A percentile compares a stretch with the other conserved stretches of the same genome.
Evolutionary conservation across 495 filamentous ascomycete species (phyloP).

Genomic region (Aspergillus sparsus): DNA sequence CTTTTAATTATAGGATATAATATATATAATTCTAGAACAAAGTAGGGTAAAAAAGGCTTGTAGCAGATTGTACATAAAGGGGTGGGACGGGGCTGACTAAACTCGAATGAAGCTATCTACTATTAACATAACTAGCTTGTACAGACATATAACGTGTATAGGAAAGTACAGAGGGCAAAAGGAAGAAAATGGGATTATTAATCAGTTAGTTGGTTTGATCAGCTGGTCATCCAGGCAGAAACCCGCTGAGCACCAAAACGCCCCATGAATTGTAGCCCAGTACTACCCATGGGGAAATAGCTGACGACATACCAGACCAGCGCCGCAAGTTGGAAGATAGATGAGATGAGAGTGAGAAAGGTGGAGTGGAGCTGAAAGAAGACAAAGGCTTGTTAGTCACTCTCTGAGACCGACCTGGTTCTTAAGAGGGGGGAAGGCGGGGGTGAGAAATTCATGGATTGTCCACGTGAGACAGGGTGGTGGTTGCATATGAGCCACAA

Average conservation of each 20-base stretch:
- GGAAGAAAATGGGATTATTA: neutral
- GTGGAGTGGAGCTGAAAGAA: constrained; percentile 68
- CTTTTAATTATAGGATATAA: no score
- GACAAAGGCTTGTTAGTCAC: constrained; percentile 9
- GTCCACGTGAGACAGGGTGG: neutral
- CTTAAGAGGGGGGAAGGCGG: neutral
- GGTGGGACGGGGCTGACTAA: no score
- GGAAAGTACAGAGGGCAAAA: no score
- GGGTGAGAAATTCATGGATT: neutral
- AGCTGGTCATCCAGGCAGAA: constrained; percentile 85
- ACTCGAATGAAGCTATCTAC: no score
- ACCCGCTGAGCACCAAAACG: constrained; percentile 82
- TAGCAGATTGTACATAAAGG: neutral
- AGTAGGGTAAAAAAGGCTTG: neutral
- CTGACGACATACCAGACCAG: constrained; percentile 93
- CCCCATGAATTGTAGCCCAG: constrained; percentile 81
- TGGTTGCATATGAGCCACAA: neutral
- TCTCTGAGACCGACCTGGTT: constrained; percentile 1
- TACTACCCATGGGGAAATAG: constrained; percentile 97
- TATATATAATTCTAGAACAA: no score
- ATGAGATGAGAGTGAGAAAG: constrained; percentile 78
- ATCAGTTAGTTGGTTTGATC: constrained; percentile 21
- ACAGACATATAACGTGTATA: neutral
- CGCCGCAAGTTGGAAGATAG: constrained; percentile 77
- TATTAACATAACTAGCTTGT: neutral